Evolutionary conservation across 2,329 filamentous ascomycete species (phyloP), one percentile per base, ranked within the genome.

Genomic region (Trichoderma polysporum): DNA sequence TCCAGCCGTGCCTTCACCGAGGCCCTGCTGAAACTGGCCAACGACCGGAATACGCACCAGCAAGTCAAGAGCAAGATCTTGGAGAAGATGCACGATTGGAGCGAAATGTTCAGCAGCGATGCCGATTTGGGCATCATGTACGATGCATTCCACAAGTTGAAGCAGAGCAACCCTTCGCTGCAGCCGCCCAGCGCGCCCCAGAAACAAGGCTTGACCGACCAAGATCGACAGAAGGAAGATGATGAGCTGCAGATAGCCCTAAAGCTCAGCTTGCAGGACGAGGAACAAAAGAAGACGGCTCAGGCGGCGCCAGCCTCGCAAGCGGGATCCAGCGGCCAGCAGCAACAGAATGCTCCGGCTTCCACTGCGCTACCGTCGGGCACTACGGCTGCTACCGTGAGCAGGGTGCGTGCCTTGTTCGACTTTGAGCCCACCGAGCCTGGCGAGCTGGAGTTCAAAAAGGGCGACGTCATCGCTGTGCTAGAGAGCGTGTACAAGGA

Each of bases 401-500:
- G 94, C 66, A 88, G 95, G 60, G 95, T 99, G 56, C 88, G 94
- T 71, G 95, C 95, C 1, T 84, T 98, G 53, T 99, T 92, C 77
- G 95, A 99, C 78, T 99, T 99, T 78, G 89, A 91, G 59, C 94
- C 95, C 2, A 96, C 94, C 0, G 95, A 99, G 78, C 88, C 93
- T 0, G 95, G 94, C 56, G 95, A 99, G 81, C 84, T 99, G 69
- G 93, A 97, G 72, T 99, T 99, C 78, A 91, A 94, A 72, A 97
- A 97, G 81, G 94, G 95, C 31, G 95, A 99, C 76, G 91, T 98
- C 47, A 99, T 99, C 77, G 94, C 95, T 1, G 95, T 99, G 17
- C 84, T 99, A 47, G 95, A 98, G 79, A 97, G 94, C 1, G 95
- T 98, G 1, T 99, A 96, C 82, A 99, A 98, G 79, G 95, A 99